Base-by-base conservation (phyloP, 257 asterid species). In the Misopates orontium region DNA sequence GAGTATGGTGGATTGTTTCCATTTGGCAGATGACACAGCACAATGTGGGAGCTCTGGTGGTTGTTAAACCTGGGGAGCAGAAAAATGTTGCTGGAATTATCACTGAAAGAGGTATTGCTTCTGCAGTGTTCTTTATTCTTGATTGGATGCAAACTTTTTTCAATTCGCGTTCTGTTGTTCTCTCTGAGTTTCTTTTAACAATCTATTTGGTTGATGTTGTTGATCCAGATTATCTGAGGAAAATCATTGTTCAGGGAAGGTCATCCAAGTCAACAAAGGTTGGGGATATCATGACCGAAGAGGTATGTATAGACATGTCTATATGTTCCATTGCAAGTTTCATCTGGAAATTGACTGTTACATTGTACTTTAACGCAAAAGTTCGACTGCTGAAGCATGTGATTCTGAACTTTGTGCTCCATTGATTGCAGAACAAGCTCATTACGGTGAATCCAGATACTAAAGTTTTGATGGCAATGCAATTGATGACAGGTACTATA, bases 41-140 rank as follows among this genome's bases (percentile, higher is more conserved):
- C 89, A 93, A 93, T 75, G 99, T 93, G 49, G 99, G 99, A 77
- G 99, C 99, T 66, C 80, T 93, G 79, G 99, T 93, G 52, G 99
- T 93, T 5, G 96, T 93, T 61, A 93, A 90, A 76, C 92, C 97
- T 10, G 96, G 95, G 67, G 95, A 84, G 66, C 77, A 83, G 68
- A 86, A 77, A 51, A 77, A 96, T 0, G 64, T 93, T 72, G 96
- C 99, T 36, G 99, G 99, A 48, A 93, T 93, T 64, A 83, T 83
- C 54, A 83, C 89, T 1, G 89, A 83, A 72, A 80, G 89, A 78
- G 89, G 89, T 83, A 23, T 23, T 17, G 11, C 57, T 73, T 73
- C 21, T 17, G 11, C 7, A 11, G n/a, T 71, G 14, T 47, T 68
- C n/a, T 5, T 48, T 21, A 62, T 52, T 60, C 51, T 45, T 16